Percentiles rank a stretch among this genome's conserved stretches.
Conservation (phyloP, 257 asterid species). For the Primulina eburnea region DNA sequence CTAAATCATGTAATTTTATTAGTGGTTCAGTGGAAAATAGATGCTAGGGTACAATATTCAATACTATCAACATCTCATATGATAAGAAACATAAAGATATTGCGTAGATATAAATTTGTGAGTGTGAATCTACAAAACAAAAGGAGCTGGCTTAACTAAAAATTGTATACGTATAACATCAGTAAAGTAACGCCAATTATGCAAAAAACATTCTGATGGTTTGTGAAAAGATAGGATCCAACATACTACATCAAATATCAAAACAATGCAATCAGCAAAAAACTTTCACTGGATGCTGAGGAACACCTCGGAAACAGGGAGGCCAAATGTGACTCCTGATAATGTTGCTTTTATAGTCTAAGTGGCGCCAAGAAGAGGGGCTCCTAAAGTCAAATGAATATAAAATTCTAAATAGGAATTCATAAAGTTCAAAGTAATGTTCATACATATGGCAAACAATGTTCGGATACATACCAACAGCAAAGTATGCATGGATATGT, state of each 20-base stretch:
- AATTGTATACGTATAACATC: too few species aligned
- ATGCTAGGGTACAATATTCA: neutral
- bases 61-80: neutral
- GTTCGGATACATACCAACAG: constrained; percentile 76
- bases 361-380: constrained; percentile 92
- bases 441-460: constrained; percentile 23
- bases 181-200: too few species aligned
- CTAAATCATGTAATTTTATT: constrained; percentile 7
- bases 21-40: constrained; percentile 13
- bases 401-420: constrained; percentile 23
- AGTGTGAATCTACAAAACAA: constrained; percentile 11
- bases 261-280: constrained; percentile 18
- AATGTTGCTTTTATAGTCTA: constrained; percentile 81
- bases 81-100: constrained; percentile 1
- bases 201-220: neutral
- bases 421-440: constrained; percentile 13
- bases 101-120: neutral
- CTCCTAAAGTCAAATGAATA: constrained; percentile 52
- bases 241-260: constrained; percentile 14
- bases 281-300: constrained; percentile 17
- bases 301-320: constrained; percentile 90
- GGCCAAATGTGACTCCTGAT: constrained; percentile 83
- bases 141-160: too few species aligned
- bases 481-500: constrained; percentile 97
- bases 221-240: neutral